Evolutionary conservation across 2,329 filamentous ascomycete genomes (phyloP).

Genomic region (Lithohypha guttulata): DNA sequence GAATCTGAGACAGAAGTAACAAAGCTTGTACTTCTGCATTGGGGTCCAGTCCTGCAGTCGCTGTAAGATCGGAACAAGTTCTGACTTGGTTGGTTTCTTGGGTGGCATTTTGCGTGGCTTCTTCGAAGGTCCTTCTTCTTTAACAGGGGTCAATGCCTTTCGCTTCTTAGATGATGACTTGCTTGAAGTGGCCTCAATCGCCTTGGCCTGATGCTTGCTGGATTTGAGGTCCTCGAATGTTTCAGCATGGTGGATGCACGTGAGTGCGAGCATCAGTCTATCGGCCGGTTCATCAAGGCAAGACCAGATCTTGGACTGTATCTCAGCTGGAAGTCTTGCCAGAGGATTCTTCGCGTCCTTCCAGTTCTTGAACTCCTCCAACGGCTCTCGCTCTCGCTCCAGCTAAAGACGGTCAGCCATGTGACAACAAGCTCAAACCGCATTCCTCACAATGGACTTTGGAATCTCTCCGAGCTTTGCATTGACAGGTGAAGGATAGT

Average conservation of each 20-base stretch:
- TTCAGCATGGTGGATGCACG: constrained; percentile 16
- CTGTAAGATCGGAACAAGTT: constrained; percentile 17
- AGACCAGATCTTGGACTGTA: constrained; percentile 13
- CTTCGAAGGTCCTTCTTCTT: not conserved
- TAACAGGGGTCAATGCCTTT: not conserved
- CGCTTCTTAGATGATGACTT: constrained; percentile 1
- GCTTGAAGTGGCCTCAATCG: too few species aligned
- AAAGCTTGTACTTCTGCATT: constrained; percentile 14
- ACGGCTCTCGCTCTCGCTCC: too few species aligned
- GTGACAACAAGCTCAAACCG: too few species aligned
- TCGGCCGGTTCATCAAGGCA: constrained; percentile 13
- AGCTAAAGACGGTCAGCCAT: too few species aligned
- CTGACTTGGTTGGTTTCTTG: constrained; percentile 5
- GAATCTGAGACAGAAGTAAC: constrained; percentile 16
- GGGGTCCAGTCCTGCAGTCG: constrained; percentile 13
- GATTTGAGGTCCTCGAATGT: constrained; percentile 13
- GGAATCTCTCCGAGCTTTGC: constrained; percentile 4
- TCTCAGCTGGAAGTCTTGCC: constrained; percentile 13
- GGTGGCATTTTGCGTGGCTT: not conserved
- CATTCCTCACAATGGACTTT: constrained; percentile 5
- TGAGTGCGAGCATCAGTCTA: constrained; percentile 15
- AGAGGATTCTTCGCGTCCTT: too few species aligned
- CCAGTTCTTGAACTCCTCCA: too few species aligned
- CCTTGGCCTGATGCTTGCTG: not conserved
- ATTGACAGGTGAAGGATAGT: not conserved